These are phyloP conservation scores for Nakazawaea ishiwadae DNA, from an alignment of 805 yeast species.

Conservation along the genomic window DNA sequence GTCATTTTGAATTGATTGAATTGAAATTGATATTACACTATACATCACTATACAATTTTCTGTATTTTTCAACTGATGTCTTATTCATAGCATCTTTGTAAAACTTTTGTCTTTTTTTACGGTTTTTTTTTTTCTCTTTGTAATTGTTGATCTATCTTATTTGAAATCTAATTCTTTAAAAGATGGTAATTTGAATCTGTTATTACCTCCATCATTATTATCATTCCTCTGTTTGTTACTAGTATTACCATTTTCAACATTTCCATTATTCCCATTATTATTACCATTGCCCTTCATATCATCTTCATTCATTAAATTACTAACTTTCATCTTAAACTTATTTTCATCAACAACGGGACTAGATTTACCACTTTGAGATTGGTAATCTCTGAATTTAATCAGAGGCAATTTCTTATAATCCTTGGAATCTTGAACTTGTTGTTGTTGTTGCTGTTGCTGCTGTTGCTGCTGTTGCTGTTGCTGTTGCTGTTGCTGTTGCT, in stretches of 20 bases:
- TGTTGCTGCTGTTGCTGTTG: too few species aligned
- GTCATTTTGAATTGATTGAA: too few species aligned
- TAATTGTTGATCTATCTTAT: background rate
- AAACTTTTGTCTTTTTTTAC: too few species aligned
- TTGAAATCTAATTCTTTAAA: conserved; percentile 12
- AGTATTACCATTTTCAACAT: background rate
- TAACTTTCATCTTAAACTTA: conserved; percentile 7
- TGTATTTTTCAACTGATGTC: too few species aligned
- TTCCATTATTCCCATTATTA: background rate
- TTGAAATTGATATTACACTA: too few species aligned
- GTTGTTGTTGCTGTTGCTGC: too few species aligned
- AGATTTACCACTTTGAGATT: background rate
- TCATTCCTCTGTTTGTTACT: background rate
- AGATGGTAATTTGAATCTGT: conserved; percentile 10
- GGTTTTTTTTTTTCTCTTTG: too few species aligned
- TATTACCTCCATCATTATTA: background rate
- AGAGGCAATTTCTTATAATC: conserved; percentile 12
- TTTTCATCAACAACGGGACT: conserved; percentile 5
- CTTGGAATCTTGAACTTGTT: too few species aligned
- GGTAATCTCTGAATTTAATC: conserved; percentile 10
- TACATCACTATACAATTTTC: too few species aligned
- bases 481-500: too few species aligned
- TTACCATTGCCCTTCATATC: background rate
- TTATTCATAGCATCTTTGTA: too few species aligned
- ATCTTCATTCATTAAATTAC: conserved; percentile 10